Conservation (phyloP, 805 yeast genomes). For the Zygoascus bituminiphila region DNA sequence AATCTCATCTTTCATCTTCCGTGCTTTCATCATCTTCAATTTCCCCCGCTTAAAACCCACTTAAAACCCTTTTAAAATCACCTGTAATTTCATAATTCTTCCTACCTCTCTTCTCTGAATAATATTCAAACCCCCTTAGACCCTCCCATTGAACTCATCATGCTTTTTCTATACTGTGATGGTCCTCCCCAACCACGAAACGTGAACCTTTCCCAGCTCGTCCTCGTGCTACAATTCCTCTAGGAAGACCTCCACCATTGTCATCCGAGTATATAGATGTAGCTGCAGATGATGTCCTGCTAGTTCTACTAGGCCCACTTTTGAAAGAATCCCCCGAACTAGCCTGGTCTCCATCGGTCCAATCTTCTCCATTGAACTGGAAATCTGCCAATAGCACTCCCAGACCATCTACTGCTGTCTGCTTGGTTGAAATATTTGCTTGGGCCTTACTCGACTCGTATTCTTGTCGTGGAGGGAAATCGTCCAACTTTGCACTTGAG, state of each 20-base stretch:
- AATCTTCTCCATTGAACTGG: neutral
- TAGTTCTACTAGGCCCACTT: neutral
- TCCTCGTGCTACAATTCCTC: slow-evolving; percentile 1
- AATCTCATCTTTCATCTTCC: too few relatives aligned
- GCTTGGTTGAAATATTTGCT: too few relatives aligned
- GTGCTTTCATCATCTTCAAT: too few relatives aligned
- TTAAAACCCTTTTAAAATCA: too few relatives aligned
- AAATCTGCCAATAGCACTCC: neutral
- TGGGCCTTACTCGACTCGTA: too few relatives aligned
- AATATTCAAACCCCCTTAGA: too few relatives aligned
- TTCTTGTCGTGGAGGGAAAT: too few relatives aligned
- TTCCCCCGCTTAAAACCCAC: too few relatives aligned
- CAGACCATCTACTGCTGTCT: neutral
- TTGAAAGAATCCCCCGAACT: neutral
- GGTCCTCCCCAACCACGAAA: neutral
- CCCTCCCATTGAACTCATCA: too few relatives aligned
- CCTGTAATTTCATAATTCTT: too few relatives aligned
- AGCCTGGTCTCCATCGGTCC: neutral
- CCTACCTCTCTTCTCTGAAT: too few relatives aligned
- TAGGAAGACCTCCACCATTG: neutral
- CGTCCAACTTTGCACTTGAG: too few relatives aligned
- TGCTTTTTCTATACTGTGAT: neutral
- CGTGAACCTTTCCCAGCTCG: slow-evolving; percentile 3
- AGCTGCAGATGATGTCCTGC: neutral
- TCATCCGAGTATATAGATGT: neutral